phyloP scores from a whole-genome alignment of 352 stramenopile genomes.

The Pythium myriotylum region DNA sequence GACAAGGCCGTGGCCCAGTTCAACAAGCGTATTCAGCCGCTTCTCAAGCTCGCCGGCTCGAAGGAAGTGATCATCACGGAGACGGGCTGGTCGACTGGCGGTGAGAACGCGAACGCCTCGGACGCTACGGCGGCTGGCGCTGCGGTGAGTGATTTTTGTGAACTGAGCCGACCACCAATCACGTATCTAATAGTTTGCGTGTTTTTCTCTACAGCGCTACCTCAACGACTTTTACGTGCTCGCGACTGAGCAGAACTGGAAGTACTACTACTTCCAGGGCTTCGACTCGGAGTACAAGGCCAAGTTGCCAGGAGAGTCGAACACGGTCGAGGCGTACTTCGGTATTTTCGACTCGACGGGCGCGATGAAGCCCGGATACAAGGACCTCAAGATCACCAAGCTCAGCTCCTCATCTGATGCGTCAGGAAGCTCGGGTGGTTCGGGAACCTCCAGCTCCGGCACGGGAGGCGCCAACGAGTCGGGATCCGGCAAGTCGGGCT shows the following conservation, averaged over 20 bases:
- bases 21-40: slow-evolving; percentile 67
- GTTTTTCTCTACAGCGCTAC: slow-evolving; percentile 37
- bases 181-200: slow-evolving; percentile 18
- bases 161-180: no score
- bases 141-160: slow-evolving; percentile 10
- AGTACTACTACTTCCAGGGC: slow-evolving; percentile 89
- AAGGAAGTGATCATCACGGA: slow-evolving; percentile 85
- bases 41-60: slow-evolving; percentile 59
- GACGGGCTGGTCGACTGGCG: slow-evolving; percentile 77
- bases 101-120: slow-evolving; percentile 64
- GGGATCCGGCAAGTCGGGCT: neutral
- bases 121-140: slow-evolving; percentile 54
- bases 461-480: neutral
- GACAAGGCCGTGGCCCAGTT: slow-evolving; percentile 68
- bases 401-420: slow-evolving; percentile 10
- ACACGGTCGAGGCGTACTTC: slow-evolving; percentile 77
- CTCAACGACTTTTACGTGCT: slow-evolving; percentile 80
- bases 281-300: slow-evolving; percentile 86
- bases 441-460: neutral
- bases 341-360: slow-evolving; percentile 70
- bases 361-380: slow-evolving; percentile 68
- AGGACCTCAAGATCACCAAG: slow-evolving; percentile 51
- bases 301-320: slow-evolving; percentile 42
- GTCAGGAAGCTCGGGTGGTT: neutral
- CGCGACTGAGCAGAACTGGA: slow-evolving; percentile 63